Percentiles rank a stretch among this genome's conserved stretches.
These are phyloP conservation scores for Solanum virginianum DNA, from an alignment of 257 asterid species.

Conservation along the genomic window DNA sequence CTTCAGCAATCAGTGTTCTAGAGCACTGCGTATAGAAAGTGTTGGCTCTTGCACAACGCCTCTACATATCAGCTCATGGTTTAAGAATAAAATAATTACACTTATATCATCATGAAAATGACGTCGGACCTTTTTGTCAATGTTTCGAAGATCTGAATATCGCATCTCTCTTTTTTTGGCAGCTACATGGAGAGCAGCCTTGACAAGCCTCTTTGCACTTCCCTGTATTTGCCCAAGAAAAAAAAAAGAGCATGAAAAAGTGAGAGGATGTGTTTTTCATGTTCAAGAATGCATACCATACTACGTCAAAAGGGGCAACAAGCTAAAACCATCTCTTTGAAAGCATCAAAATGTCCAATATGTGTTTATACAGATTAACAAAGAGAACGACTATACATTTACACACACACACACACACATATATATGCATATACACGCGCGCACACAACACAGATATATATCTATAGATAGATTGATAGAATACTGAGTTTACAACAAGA, in stretches of 20 bases:
- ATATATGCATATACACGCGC: too few relatives aligned
- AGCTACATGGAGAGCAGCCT: slow-evolving; percentile 29
- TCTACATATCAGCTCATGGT: slow-evolving; percentile 19
- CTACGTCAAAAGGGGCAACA: background rate
- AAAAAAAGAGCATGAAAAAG: background rate
- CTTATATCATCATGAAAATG: slow-evolving; percentile 28
- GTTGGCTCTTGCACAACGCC: slow-evolving; percentile 14
- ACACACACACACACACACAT: too few relatives aligned
- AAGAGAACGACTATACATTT: background rate
- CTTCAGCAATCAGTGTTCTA: slow-evolving; percentile 5
- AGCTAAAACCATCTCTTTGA: background rate
- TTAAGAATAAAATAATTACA: slow-evolving; percentile 22
- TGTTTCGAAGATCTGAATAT: slow-evolving; percentile 16
- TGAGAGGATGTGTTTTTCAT: background rate
- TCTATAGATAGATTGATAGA: too few relatives aligned
- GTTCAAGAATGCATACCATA: background rate
- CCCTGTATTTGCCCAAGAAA: slow-evolving; percentile 7
- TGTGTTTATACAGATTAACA: too few relatives aligned
- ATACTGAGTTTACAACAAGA: too few relatives aligned
- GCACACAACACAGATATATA: too few relatives aligned
- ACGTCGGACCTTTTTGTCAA: slow-evolving; percentile 26
- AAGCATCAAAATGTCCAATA: too few relatives aligned
- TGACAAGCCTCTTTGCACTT: slow-evolving; percentile 27
- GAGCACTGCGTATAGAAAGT: slow-evolving; percentile 19
- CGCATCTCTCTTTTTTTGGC: slow-evolving; percentile 33